Evolutionary conservation across 1,284 basidiomycete genomes (phyloP), one percentile per base, ranked within the genome.

Genomic region (Moniliella sp.): DNA sequence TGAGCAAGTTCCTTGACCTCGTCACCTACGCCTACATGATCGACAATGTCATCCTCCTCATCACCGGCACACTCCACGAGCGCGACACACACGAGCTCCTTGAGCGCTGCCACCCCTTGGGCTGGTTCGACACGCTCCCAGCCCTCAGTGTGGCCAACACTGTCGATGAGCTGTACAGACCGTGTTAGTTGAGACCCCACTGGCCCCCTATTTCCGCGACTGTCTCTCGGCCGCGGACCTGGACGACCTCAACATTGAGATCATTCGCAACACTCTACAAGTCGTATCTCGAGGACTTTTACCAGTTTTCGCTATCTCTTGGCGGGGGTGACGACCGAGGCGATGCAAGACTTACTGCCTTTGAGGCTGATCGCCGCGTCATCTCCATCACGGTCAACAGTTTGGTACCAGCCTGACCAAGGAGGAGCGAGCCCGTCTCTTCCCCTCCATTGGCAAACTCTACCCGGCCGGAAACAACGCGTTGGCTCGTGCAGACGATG

Each of bases 1-100:
- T 99, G 32, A 73, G 73, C 57, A 88, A 77, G 57, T 97, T 99
- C 61, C 67, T 99, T 43, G 91, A 97, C 61, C 97, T 93, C 62
- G 81, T 99, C 64, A 97, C 86, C 27, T 91, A 91, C 60, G 81
- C 75, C 16, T 99, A 97, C 66, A 99, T 99, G 91, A 97, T 99
- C 55, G 91, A 99, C 72, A 99, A 99, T 61, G 81, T 97, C 55
- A 78, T 97, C 42, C 70, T 97, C 31, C 71, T 99, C 53, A 97
- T 97, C 43, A 91, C 91, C 13, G 91, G 91, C 21, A 97, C 88
- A 1, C 66, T 99, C 23, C 88, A 97, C 57, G 88, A 93, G 62
- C 70, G 91, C 42, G 88, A 97, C 62, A 94, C 88, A 1, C 83
- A 93, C 55, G 91, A 99, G 60, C 70, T 99, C 5, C 66, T 97